Evolutionary conservation across 2,329 filamentous ascomycete species (phyloP), one percentile per base, ranked within the genome.

Genomic region (Exophiala sideris): DNA sequence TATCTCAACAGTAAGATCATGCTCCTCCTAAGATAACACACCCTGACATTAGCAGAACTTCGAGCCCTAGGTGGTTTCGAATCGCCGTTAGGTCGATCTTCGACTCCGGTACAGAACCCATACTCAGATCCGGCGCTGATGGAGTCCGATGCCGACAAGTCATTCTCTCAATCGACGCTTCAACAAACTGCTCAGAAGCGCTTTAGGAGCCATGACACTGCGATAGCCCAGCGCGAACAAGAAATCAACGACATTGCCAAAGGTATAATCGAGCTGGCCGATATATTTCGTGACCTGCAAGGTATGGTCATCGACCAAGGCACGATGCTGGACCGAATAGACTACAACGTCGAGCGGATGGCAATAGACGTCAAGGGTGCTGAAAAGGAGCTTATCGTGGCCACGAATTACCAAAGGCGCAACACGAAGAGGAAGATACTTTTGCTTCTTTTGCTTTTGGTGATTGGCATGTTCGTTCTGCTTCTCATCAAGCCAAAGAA

Each of bases 241-340:
- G 94, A 97, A 71, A 99, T 99, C 65, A 95, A 95, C 67, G 91
- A 96, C 64, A 99, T 99, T 60, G 94, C 94, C 2, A 91, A 96
- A 69, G 92, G 94, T 54, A 97, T 99, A 71, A 97, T 99, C 66
- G 92, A 97, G 68, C 78, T 99, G 6, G 89, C 92, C 3, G 94
- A 96, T 69, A 89, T 99, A 47, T 99, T 99, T 76, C 89, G 95
- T 58, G 94, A 99, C 66, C 77, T 99, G 29, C 94, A 99, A 72
- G 86, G 80, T 45, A 97, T 99, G 91, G 90, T 95, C 64, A 91
- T 95, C 62, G 88, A 94, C 67, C 88, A 94, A 70, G 90, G 90
- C 49, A 94, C 89, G 11, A 88, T 95, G 81, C 79, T 96, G 18
- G 91, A 95, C 71, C 86, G 94, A 66, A 95, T 95, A 65, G 95